Percentiles rank a stretch among this genome's conserved stretches.
Evolutionary conservation across 139 green algal genomes (phyloP).

Genomic region (Tetratostichococcus sp.): DNA sequence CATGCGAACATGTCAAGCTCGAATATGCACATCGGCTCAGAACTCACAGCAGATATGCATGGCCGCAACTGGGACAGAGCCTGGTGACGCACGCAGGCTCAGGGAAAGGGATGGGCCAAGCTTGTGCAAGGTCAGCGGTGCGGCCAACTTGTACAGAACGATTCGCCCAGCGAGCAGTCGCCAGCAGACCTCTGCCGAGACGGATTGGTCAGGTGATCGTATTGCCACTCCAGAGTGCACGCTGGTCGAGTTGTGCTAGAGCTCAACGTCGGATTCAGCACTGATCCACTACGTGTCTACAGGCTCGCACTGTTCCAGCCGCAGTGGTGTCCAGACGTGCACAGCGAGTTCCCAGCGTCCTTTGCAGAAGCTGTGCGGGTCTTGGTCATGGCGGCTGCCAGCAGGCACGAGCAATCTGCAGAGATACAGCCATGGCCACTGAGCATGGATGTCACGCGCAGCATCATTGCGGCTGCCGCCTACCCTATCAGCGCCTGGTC

Average conservation of each 20-base stretch:
- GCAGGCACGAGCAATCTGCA: neutral
- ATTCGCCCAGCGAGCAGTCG: slow-evolving; percentile 1
- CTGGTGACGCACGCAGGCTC: neutral
- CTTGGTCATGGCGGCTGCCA: neutral
- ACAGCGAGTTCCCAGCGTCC: neutral
- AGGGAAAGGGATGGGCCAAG: slow-evolving; percentile 10
- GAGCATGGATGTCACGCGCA: neutral
- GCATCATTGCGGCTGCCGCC: neutral
- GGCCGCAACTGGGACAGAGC: slow-evolving; percentile 2
- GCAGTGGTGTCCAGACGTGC: neutral
- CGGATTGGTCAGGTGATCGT: neutral
- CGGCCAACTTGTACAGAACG: neutral
- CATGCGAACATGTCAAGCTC: no score
- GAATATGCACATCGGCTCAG: no score
- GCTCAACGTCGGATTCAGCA: no score
- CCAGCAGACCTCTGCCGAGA: slow-evolving; percentile 1
- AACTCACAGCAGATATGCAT: no score
- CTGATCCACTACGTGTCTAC: neutral
- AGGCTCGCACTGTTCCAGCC: slow-evolving; percentile 9
- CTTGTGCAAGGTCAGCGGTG: slow-evolving; percentile 14
- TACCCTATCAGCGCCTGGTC: slow-evolving; percentile 17
- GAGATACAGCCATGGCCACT: neutral
- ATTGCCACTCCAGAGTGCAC: no score
- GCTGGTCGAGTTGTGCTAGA: no score
- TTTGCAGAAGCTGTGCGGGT: neutral